Evolutionary conservation across 164 flowering plant genomes (phyloP).

Genomic region (Chimonanthus praecox): DNA sequence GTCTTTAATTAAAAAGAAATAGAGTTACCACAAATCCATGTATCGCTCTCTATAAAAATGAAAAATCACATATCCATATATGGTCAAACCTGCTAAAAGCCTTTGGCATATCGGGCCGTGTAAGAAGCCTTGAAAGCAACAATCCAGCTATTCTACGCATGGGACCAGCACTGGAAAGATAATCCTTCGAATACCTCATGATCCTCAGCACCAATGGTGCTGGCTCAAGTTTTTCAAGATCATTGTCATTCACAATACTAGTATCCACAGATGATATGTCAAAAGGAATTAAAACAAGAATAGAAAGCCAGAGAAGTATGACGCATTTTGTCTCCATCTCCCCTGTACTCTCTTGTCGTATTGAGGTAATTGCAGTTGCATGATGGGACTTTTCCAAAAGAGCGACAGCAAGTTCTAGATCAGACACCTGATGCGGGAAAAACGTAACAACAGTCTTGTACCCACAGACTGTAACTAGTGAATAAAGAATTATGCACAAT

Average conservation of each 20-base stretch:
- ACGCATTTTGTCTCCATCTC: slow-evolving; percentile 96
- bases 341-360: slow-evolving; percentile 90
- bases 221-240: slow-evolving; percentile 35
- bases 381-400: slow-evolving; percentile 77
- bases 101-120: slow-evolving; percentile 91
- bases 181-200: slow-evolving; percentile 62
- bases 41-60: not conserved
- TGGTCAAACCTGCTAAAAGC: slow-evolving; percentile 66
- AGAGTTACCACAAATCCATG: not conserved
- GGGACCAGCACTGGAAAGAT: slow-evolving; percentile 87
- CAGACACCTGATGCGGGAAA: slow-evolving; percentile 96
- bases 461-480: slow-evolving; percentile 88
- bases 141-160: slow-evolving; percentile 85
- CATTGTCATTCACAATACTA: slow-evolving; percentile 39
- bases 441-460: slow-evolving; percentile 89
- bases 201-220: slow-evolving; percentile 75
- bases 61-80: not conserved
- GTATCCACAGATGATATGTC: slow-evolving; percentile 90
- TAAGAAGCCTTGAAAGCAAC: slow-evolving; percentile 74
- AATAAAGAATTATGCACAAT: slow-evolving; percentile 68
- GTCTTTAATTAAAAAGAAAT: not conserved
- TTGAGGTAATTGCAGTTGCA: slow-evolving; percentile 42
- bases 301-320: slow-evolving; percentile 82
- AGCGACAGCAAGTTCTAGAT: slow-evolving; percentile 89
- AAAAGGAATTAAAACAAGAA: slow-evolving; percentile 94